Base-by-base conservation (phyloP, 495 filamentous ascomycete genomes). In the Recurvomyces mirabilis region DNA sequence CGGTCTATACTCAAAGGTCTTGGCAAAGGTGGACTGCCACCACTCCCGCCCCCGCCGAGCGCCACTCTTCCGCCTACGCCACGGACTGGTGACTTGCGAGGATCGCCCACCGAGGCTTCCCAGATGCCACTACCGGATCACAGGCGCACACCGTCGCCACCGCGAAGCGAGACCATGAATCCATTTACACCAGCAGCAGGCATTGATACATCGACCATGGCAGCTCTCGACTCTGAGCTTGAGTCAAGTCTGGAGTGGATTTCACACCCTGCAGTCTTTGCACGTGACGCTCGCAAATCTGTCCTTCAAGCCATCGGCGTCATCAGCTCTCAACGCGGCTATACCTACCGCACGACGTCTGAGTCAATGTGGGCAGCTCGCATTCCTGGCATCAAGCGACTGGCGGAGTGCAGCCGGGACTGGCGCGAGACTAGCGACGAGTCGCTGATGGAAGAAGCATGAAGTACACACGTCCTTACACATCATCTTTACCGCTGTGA, bases 181-280 rank as follows among this genome's bases (percentile, higher is more conserved):
- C 75, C 75, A 25, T 79, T 83, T 56, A 77, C 73, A 0, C 78
- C 80, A 6, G 69, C 76, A 6, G 72, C 77, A 2, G 79, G 82
- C 9, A 86, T 95, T 42, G 88, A 94, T 55, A 56, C 70, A 4
- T 65, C 70, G 22, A 91, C 84, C 3, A 83, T 96, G 55, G 69
- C 74, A 15, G 93, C 93, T 4, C 76, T 99, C 13, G 91, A 96
- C 56, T 77, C 82, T 4, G 91, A 96, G 55, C 73, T 99, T 7
- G 84, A 95, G 58, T 70, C 84, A 9, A 79, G 82, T n/a, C 69
- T 99, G n/a, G 91, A 99, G 61, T 99, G 91, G 91, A 96, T 99
- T 60, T 85, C 81, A 54, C 93, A 99, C 58, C 93, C 91, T 5
- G 89, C 89, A 1, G 84, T 96, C 6, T 99, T 99, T 54, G 77